Evolutionary conservation across 2,329 filamentous ascomycete genomes (phyloP).

Genomic region (Pezicula rhizophila): DNA sequence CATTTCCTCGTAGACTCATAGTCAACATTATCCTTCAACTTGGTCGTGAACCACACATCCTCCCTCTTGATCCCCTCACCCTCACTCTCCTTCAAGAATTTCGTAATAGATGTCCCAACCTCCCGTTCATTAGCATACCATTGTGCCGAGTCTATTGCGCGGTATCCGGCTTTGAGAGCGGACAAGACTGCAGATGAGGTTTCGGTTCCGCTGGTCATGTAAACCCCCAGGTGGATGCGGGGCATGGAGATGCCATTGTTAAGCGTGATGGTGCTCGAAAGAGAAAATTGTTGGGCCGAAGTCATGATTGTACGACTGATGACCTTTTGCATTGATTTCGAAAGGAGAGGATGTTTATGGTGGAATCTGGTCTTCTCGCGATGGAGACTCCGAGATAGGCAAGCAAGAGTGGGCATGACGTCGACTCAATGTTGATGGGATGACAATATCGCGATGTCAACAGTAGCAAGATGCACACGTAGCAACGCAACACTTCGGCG

Average conservation of each 20-base stretch:
- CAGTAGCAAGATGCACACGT: too few relatives aligned
- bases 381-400: not conserved
- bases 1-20: constrained; percentile 64
- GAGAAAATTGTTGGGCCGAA: not conserved
- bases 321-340: not conserved
- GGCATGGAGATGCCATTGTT: constrained; percentile 63
- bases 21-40: constrained; percentile 56
- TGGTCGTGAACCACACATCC: constrained; percentile 76
- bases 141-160: constrained; percentile 46
- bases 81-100: constrained; percentile 43
- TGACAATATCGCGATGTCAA: too few relatives aligned
- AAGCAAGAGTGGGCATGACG: not conserved
- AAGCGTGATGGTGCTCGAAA: constrained; percentile 39
- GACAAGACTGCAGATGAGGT: constrained; percentile 46
- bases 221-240: constrained; percentile 67
- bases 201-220: constrained; percentile 60
- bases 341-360: not conserved
- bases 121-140: constrained; percentile 65
- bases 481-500: too few relatives aligned
- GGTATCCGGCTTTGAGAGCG: constrained; percentile 43
- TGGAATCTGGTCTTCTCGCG: not conserved
- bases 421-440: not conserved
- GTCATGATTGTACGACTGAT: not conserved
- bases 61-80: constrained; percentile 53
- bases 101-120: constrained; percentile 58